Evolutionary conservation across 2,329 filamentous ascomycete species (phyloP), one percentile per base, ranked within the genome.

Genomic region (Fusarium sp.): DNA sequence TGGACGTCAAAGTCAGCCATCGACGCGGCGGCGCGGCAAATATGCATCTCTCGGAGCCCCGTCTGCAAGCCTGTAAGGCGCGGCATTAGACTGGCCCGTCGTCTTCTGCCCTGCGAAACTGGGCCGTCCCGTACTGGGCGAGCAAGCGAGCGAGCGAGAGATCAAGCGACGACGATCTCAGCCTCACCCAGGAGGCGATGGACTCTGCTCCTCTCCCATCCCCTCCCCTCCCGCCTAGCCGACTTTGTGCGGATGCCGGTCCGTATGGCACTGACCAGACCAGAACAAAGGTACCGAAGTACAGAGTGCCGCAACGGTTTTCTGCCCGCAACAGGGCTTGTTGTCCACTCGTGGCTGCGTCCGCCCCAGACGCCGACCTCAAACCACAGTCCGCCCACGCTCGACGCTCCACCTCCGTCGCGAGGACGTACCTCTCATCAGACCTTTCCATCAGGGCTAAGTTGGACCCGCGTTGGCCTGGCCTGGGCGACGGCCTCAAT

Each of bases 321-420:
- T 69, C 37, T 62, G 56, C 37, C 48, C 59, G 65, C 77, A 52
- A 32, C 48, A 76, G 68, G 77, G 70, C 66, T 70, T 50, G 64
- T 60, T 71, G 65, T 70, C 77, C 77, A 78, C 73, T 75, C 69
- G 54, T 77, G 68, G 67, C 57, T 77, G 71, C 76, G 77, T 77
- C 77, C 77, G 77, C 77, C 77, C 74, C 71, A 79, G 77, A 78
- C 71, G 67, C 71, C 74, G 66, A 78, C 77, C 75, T 78, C 77
- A 78, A 78, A 77, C 73, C 75, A 54, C 75, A 76, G 75, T 77
- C 73, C 73, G 64, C 65, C 68, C 63, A 71, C 77, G 70, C 71
- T 76, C 60, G 68, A 75, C 68, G 52, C 75, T 78, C 71, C 71
- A 71, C 76, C 73, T 75, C 75, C 66, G 67, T 67, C 70, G 72